Evolutionary conservation across 495 filamentous ascomycete genomes (phyloP).

Genomic region (Tuber umbilicatum): DNA sequence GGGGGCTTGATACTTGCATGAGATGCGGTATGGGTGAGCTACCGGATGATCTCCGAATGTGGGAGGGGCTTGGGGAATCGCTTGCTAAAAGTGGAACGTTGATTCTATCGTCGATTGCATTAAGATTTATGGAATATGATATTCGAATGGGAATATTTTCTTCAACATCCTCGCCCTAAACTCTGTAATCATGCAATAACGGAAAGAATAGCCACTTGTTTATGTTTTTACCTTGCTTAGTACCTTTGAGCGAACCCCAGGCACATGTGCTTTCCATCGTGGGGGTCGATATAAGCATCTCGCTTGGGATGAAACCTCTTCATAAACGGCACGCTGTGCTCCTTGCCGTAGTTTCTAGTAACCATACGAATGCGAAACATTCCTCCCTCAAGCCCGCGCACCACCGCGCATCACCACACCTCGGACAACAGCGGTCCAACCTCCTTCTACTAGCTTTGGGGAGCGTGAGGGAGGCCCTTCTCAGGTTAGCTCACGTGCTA

Average conservation of each 20-base stretch:
- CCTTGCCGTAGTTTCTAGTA: constrained; percentile 9
- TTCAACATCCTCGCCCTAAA: constrained; percentile 16
- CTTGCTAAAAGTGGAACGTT: neutral
- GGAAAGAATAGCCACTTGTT: neutral
- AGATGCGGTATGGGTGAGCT: neutral
- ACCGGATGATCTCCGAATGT: neutral
- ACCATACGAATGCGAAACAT: constrained; percentile 14
- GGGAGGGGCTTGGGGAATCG: neutral
- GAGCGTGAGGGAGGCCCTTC: too few species aligned
- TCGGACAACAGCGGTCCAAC: constrained; percentile 25
- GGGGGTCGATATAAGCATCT: neutral
- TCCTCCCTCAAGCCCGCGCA: constrained; percentile 7
- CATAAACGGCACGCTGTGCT: neutral
- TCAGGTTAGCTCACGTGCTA: constrained; percentile 9
- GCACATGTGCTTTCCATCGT: constrained; percentile 9
- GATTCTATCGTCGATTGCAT: neutral
- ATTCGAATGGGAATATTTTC: constrained; percentile 4
- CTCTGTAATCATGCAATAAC: neutral
- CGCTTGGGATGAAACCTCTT: constrained; percentile 9
- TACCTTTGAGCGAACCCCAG: constrained; percentile 6
- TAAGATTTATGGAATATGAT: neutral
- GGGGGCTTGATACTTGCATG: neutral
- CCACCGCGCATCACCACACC: constrained; percentile 19
- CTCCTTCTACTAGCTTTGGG: neutral
- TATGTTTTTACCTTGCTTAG: constrained; percentile 4